Percentiles rank a stretch among this genome's conserved stretches.
Evolutionary conservation across 1,139 yeast species (phyloP).

Genomic region (Kluyveromyces marxianus): DNA sequence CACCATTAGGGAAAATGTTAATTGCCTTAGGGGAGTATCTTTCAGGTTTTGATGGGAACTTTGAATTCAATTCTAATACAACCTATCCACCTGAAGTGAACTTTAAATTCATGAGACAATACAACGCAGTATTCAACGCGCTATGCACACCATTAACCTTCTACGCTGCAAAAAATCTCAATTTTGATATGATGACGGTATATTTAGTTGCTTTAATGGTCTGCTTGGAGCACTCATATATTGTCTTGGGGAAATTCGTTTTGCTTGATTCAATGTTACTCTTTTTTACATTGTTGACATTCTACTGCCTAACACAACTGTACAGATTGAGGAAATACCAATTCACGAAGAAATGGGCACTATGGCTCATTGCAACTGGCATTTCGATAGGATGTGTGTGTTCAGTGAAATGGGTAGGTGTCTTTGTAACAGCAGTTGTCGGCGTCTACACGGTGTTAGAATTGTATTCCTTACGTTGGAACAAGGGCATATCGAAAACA

Average conservation of each 20-base stretch:
- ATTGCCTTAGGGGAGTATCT: constrained; percentile 61
- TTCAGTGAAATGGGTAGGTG: constrained; percentile 93
- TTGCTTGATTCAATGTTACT: constrained; percentile 65
- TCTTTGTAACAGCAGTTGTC: constrained; percentile 73
- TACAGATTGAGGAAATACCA: constrained; percentile 41
- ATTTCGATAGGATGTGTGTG: constrained; percentile 85
- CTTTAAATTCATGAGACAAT: constrained; percentile 53
- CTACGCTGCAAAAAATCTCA: constrained; percentile 46
- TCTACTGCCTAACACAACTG: constrained; percentile 49
- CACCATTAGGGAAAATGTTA: constrained; percentile 62
- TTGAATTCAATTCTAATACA: constrained; percentile 56
- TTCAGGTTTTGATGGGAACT: constrained; percentile 61
- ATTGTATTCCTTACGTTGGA: constrained; percentile 51
- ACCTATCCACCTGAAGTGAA: constrained; percentile 49
- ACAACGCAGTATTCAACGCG: constrained; percentile 58
- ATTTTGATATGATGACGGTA: constrained; percentile 38
- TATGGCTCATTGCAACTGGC: constrained; percentile 65
- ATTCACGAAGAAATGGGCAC: constrained; percentile 40
- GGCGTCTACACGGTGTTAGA: constrained; percentile 83
- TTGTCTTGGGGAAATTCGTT: constrained; percentile 63
- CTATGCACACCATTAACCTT: constrained; percentile 59
- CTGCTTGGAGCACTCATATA: constrained; percentile 55
- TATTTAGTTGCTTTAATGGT: constrained; percentile 55
- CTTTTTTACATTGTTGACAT: constrained; percentile 61
- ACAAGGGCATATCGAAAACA: constrained; percentile 35